These are phyloP conservation scores for Yamadazyma trypodendri DNA, from an alignment of 1,139 yeast species.

Conservation along the genomic window DNA sequence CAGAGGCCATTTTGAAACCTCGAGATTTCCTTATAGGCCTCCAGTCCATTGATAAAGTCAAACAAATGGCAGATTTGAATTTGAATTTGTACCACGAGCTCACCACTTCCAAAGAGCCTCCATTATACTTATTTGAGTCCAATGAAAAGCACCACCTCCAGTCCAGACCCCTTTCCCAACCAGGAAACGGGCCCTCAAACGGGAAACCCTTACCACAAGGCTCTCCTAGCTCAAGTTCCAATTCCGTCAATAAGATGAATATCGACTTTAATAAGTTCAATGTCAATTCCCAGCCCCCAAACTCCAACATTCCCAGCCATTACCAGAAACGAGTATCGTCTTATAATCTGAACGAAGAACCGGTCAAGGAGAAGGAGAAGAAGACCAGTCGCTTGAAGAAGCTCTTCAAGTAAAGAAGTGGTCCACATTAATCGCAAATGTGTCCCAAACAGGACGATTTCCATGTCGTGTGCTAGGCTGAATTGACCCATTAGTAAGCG, in stretches of 20 bases:
- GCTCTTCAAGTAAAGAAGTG: constrained; percentile 25
- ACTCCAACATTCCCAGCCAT: constrained; percentile 22
- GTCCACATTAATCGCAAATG: neutral
- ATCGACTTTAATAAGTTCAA: constrained; percentile 18
- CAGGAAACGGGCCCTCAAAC: neutral
- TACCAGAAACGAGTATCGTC: constrained; percentile 28
- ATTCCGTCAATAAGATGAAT: constrained; percentile 12
- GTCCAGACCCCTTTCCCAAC: constrained; percentile 4
- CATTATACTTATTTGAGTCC: constrained; percentile 33
- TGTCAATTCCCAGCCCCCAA: constrained; percentile 13
- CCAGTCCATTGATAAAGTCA: constrained; percentile 40
- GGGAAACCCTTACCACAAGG: constrained; percentile 2
- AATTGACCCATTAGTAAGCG: too few species aligned
- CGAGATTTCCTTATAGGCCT: constrained; percentile 48
- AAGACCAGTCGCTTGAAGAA: constrained; percentile 36
- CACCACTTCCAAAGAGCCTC: constrained; percentile 29
- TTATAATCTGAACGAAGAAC: constrained; percentile 10
- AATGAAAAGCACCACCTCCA: constrained; percentile 16
- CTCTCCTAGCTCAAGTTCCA: constrained; percentile 1
- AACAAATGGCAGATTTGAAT: constrained; percentile 32
- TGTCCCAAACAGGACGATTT: too few species aligned
- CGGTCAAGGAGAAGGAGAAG: constrained; percentile 26
- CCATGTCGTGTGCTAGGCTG: too few species aligned
- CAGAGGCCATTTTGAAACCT: constrained; percentile 76
- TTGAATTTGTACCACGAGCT: constrained; percentile 30